These are phyloP conservation scores for Penicillium psychrosexuale DNA, from an alignment of 2,329 filamentous ascomycete species.

Conservation along the genomic window DNA sequence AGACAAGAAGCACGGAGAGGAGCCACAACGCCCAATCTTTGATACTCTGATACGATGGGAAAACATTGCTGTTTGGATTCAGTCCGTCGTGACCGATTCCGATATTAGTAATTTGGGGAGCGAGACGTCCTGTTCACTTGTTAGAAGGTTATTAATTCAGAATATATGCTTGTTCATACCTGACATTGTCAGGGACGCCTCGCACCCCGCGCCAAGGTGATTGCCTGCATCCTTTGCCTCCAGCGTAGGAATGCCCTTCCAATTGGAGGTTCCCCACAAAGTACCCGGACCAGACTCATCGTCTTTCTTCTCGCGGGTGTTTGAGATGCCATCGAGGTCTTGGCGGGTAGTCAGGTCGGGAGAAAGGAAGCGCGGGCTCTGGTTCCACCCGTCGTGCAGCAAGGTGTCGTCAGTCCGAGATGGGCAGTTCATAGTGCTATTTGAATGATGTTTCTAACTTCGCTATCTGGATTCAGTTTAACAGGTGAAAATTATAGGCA, in stretches of 20 bases:
- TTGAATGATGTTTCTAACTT: background rate
- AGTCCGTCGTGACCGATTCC: slow-evolving; percentile 1
- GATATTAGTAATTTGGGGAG: slow-evolving; percentile 6
- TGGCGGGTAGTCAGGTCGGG: slow-evolving; percentile 53
- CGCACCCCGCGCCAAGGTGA: background rate
- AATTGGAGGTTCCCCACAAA: slow-evolving; percentile 6
- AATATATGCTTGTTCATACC: slow-evolving; percentile 15
- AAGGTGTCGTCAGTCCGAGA: slow-evolving; percentile 52
- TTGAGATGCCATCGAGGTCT: slow-evolving; percentile 56
- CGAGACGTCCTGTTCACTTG: slow-evolving; percentile 21
- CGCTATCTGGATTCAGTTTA: background rate
- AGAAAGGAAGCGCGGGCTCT: slow-evolving; percentile 52
- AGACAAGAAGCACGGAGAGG: slow-evolving; percentile 25
- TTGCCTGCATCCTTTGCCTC: slow-evolving; percentile 8
- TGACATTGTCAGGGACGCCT: slow-evolving; percentile 32
- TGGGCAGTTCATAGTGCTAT: slow-evolving; percentile 52
- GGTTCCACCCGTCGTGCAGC: slow-evolving; percentile 53
- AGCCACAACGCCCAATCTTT: slow-evolving; percentile 27
- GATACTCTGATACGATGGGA: slow-evolving; percentile 13
- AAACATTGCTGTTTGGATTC: background rate
- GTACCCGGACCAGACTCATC: background rate
- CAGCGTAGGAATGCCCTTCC: background rate
- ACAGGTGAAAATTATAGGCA: slow-evolving; percentile 3
- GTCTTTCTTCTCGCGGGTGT: slow-evolving; percentile 45
- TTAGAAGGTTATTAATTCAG: background rate